These are phyloP conservation scores for Ogataea thermomethanolica DNA, from an alignment of 805 yeast genomes.

Conservation along the genomic window DNA sequence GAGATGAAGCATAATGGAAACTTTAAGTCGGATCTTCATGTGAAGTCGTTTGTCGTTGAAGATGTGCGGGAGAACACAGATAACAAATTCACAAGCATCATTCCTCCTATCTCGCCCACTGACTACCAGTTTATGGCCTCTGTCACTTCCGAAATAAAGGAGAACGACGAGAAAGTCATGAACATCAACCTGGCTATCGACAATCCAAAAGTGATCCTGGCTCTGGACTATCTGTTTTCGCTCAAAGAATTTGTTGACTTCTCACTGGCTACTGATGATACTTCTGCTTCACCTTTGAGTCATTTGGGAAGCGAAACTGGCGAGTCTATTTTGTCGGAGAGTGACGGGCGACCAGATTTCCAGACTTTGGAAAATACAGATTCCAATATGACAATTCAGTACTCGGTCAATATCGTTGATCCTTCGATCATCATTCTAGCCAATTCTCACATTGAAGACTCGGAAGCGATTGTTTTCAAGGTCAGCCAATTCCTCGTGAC, in stretches of 20 bases:
- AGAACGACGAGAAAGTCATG: slow-evolving; percentile 35
- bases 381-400: slow-evolving; percentile 9
- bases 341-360: too few relatives aligned
- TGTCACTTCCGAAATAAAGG: slow-evolving; percentile 41
- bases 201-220: slow-evolving; percentile 75
- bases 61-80: slow-evolving; percentile 63
- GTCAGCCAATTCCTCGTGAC: slow-evolving; percentile 74
- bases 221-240: slow-evolving; percentile 81
- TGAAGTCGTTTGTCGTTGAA: slow-evolving; percentile 70
- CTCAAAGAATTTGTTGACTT: slow-evolving; percentile 60
- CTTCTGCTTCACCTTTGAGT: slow-evolving; percentile 15
- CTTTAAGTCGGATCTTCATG: slow-evolving; percentile 55
- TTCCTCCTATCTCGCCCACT: slow-evolving; percentile 63
- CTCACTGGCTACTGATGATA: slow-evolving; percentile 33
- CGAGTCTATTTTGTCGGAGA: background rate
- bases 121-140: slow-evolving; percentile 70
- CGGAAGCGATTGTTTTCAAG: slow-evolving; percentile 89
- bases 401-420: slow-evolving; percentile 58
- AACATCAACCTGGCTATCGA: slow-evolving; percentile 64
- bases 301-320: background rate
- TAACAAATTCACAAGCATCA: slow-evolving; percentile 74
- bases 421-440: slow-evolving; percentile 79
- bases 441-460: slow-evolving; percentile 60
- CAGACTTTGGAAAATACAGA: background rate
- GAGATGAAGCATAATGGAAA: slow-evolving; percentile 51